Evolutionary conservation across 2,329 filamentous ascomycete species (phyloP).

Genomic region (Penicillium sp.): DNA sequence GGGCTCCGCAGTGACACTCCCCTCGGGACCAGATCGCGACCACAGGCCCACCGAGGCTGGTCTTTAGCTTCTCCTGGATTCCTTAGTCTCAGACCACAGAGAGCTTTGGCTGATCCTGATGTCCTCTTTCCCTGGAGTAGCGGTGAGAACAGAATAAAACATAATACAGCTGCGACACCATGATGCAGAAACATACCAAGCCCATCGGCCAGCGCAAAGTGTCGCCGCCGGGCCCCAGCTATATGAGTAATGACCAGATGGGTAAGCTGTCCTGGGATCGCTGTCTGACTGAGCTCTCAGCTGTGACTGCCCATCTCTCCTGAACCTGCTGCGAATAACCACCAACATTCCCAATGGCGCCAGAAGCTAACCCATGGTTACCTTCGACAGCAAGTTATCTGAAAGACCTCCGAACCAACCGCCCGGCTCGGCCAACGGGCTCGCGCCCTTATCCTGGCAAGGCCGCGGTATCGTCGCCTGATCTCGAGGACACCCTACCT

Average conservation of each 20-base stretch:
- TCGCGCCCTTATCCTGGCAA: constrained; percentile 61
- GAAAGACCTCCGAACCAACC: constrained; percentile 60
- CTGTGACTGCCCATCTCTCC: neutral
- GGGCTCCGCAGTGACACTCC: constrained; percentile 8
- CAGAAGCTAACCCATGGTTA: constrained; percentile 10
- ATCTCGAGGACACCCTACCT: constrained; percentile 34
- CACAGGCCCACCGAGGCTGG: constrained; percentile 8
- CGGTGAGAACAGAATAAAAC: neutral
- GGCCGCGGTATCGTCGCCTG: constrained; percentile 34
- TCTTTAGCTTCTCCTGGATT: neutral
- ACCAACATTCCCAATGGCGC: neutral
- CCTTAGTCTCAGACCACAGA: neutral
- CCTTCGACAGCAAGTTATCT: constrained; percentile 57
- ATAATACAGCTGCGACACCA: constrained; percentile 13
- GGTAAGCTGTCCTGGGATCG: constrained; percentile 37
- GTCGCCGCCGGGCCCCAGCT: constrained; percentile 49
- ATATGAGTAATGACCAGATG: constrained; percentile 51
- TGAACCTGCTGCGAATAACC: neutral
- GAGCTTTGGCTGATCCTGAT: constrained; percentile 14
- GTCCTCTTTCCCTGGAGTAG: constrained; percentile 8
- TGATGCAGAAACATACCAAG: constrained; percentile 44
- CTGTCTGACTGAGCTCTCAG: neutral
- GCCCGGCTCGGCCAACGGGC: constrained; percentile 59
- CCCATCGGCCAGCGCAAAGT: constrained; percentile 46
- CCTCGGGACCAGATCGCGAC: constrained; percentile 10